Percentiles rank a stretch among this genome's conserved stretches.
phyloP scores from a whole-genome alignment of 495 filamentous ascomycete genomes.

The Talaromyces nanjingensis region DNA sequence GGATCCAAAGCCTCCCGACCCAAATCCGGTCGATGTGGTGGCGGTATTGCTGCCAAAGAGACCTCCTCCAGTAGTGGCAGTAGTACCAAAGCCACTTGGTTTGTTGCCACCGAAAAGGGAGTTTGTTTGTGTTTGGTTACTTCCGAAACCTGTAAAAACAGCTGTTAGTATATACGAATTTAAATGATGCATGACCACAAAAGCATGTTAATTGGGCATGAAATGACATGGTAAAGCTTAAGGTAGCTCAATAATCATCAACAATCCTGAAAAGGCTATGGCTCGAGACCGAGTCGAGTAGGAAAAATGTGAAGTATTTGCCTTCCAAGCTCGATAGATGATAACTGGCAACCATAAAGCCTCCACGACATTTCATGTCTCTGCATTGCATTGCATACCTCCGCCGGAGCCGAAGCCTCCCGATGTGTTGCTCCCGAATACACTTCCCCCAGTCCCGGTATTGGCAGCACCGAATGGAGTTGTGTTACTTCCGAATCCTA shows the following conservation, averaged over 20 bases:
- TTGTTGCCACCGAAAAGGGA: conserved; percentile 33
- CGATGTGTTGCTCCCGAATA: conserved; percentile 33
- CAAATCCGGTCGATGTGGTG: conserved; percentile 37
- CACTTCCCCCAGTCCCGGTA: conserved; percentile 33
- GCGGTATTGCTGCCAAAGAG: conserved; percentile 39
- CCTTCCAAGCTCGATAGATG: background rate
- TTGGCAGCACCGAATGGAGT: conserved; percentile 32
- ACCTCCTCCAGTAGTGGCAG: conserved; percentile 32
- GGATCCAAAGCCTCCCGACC: conserved; percentile 23
- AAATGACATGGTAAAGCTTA: conserved; percentile 16
- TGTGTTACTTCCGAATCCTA: conserved; percentile 54
- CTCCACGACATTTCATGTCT: background rate
- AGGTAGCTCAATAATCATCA: background rate
- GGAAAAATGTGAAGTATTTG: background rate
- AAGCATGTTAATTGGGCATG: background rate
- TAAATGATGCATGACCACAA: background rate
- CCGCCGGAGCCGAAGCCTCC: conserved; percentile 51
- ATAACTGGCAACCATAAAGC: background rate
- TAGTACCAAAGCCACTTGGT: conserved; percentile 43
- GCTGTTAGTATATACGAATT: conserved; percentile 14
- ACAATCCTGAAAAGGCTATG: background rate
- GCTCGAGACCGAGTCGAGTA: background rate
- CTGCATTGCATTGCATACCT: conserved; percentile 39
- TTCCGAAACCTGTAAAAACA: conserved; percentile 30
- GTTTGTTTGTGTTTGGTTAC: conserved; percentile 24